Conservation (phyloP, 768 basidiomycete genomes). For the Trametes meyenii region DNA sequence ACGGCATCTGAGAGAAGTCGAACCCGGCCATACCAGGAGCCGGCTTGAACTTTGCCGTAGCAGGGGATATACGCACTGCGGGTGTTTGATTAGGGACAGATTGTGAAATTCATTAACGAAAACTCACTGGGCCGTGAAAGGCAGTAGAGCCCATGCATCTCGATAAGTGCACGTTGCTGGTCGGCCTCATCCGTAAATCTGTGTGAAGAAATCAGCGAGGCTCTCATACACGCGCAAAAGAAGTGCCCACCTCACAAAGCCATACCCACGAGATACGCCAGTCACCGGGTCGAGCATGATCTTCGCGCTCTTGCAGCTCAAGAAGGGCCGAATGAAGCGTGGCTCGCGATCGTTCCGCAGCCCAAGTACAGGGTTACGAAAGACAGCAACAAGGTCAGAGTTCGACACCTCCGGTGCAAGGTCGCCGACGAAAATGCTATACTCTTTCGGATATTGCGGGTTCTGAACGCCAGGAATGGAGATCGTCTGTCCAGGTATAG, state of each 20-base stretch:
- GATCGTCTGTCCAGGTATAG: slow-evolving; percentile 38
- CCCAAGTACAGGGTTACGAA: slow-evolving; percentile 86
- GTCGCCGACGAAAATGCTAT: slow-evolving; percentile 94
- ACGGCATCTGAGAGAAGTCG: slow-evolving; percentile 47
- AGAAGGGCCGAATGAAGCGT: slow-evolving; percentile 85
- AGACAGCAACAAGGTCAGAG: slow-evolving; percentile 92
- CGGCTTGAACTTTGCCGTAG: slow-evolving; percentile 84
- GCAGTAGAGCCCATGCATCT: slow-evolving; percentile 92
- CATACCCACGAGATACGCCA: slow-evolving; percentile 88
- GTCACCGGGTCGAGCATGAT: slow-evolving; percentile 93
- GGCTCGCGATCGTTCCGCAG: slow-evolving; percentile 85
- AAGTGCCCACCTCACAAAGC: slow-evolving; percentile 76
- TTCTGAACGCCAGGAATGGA: slow-evolving; percentile 43
- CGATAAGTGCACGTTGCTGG: slow-evolving; percentile 85
- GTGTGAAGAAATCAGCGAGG: slow-evolving; percentile 23
- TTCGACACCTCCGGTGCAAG: slow-evolving; percentile 92
- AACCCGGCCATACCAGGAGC: slow-evolving; percentile 43
- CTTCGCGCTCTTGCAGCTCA: slow-evolving; percentile 93
- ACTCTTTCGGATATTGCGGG: slow-evolving; percentile 76
- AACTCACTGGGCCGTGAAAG: slow-evolving; percentile 83
- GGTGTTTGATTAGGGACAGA: slow-evolving; percentile 28
- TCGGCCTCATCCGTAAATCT: slow-evolving; percentile 90
- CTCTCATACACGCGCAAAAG: slow-evolving; percentile 8
- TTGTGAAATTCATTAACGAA: neutral
- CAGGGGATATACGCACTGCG: slow-evolving; percentile 87